Base-by-base conservation (phyloP, 2,329 filamentous ascomycete genomes). In the Ophiosphaerella herpotricha region DNA sequence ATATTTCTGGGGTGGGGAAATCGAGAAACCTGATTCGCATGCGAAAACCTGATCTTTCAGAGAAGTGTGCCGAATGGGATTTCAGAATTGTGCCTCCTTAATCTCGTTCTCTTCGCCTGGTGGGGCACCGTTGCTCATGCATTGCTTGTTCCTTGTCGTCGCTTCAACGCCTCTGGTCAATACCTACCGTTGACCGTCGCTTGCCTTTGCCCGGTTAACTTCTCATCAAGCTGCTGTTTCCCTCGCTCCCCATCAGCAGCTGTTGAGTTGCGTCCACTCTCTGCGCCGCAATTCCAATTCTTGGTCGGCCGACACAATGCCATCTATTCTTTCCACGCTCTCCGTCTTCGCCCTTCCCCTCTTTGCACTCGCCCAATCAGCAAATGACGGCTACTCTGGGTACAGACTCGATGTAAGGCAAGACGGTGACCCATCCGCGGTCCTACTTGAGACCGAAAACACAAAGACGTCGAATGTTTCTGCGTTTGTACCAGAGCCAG, bases 371-470 rank as follows among this genome's bases (percentile, higher is more conserved):
- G 55, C 65, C 23, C 69, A 71, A 43, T 56, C 68, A 62, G 71
- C 68, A 39, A 68, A 62, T 43, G 74, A 71, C 50, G 81, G 82
- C 53, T 85, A 85, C 64, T 75, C 80, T 13, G 82, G 81, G 43
- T 85, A 85, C 68, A 74, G 77, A 40, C 78, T 85, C 52, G 71
- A 77, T 29, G 63, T 72, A 18, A 64, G 68, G 33, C 72, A 80
- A 45, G 74, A 77, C 31, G 79, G 79, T 42, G 79, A 83, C 59
- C 76, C 78, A 6, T 73, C 78, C 23, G 78, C 80, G 2, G 75
- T 77, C 12, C 66, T 78, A 38, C 85, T 84, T 68, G 80, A 82
- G 57, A 85, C 82, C 0, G 78, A 73, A 37, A 75, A 76, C 57
- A 84, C 81, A 1, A 66, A 70, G 4, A 78, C 77, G 1, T 48